A percentile compares a stretch with the other conserved stretches of the same genome.
These are phyloP conservation scores for Brassica incana DNA, from an alignment of 345 rosid species.

Conservation along the genomic window DNA sequence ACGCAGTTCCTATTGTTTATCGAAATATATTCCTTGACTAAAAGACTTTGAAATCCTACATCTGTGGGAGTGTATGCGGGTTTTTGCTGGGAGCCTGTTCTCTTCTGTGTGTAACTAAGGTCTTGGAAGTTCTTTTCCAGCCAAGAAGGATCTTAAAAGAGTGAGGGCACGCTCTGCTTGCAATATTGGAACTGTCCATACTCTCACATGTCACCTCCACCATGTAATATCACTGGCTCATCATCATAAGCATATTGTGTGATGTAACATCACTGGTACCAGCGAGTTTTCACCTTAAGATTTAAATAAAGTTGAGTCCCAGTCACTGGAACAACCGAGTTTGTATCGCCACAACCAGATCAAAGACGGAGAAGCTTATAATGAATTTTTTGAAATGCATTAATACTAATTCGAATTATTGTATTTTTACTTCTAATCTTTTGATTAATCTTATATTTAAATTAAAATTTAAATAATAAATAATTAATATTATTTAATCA, in stretches of 20 bases:
- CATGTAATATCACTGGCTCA: background rate
- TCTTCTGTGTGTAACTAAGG: constrained; percentile 14
- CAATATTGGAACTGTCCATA: constrained; percentile 24
- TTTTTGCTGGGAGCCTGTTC: background rate
- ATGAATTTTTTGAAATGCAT: no score
- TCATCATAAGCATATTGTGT: background rate
- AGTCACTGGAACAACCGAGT: constrained; percentile 78
- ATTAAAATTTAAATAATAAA: no score
- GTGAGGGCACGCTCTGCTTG: constrained; percentile 49
- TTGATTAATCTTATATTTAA: no score
- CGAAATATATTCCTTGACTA: constrained; percentile 1
- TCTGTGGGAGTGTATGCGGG: background rate
- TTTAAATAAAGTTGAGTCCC: constrained; percentile 79
- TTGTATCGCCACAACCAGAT: constrained; percentile 63
- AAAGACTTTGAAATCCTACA: background rate
- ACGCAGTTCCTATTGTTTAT: background rate
- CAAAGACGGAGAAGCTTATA: no score
- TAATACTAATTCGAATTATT: no score
- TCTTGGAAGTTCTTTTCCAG: constrained; percentile 49
- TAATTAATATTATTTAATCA: no score
- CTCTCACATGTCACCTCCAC: background rate
- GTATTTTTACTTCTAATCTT: no score
- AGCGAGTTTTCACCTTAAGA: constrained; percentile 53
- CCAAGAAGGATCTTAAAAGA: constrained; percentile 51
- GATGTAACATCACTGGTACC: constrained; percentile 75